Conservation (phyloP, 345 rosid species). For the Anastatica hierochuntica region DNA sequence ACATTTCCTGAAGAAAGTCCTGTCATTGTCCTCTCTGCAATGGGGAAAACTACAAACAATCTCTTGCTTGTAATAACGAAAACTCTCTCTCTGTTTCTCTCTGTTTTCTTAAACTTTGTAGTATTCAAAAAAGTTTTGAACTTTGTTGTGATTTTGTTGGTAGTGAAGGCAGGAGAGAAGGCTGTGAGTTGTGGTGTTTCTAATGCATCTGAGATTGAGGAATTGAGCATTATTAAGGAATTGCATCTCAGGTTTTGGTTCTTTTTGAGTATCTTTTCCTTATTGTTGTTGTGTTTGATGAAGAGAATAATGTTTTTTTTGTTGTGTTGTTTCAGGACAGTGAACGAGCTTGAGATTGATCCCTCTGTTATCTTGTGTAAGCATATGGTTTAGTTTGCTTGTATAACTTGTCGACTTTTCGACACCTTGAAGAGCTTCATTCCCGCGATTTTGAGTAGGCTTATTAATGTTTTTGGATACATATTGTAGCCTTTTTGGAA, state of each 20-base stretch:
- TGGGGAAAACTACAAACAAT: conserved; percentile 95
- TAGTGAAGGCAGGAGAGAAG: conserved; percentile 82
- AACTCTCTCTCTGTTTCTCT: not conserved
- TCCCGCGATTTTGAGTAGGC: conserved; percentile 4
- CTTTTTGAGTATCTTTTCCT: not conserved
- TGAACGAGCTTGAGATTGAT: conserved; percentile 61
- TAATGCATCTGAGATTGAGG: conserved; percentile 58
- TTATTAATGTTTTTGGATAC: too few relatives aligned
- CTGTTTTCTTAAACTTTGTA: not conserved
- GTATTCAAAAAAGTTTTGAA: not conserved
- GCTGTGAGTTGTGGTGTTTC: conserved; percentile 86
- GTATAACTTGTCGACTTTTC: conserved; percentile 3
- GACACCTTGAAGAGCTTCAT: not conserved
- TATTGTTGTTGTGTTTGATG: conserved; percentile 1
- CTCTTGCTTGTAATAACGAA: conserved; percentile 54
- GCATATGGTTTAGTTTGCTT: conserved; percentile 21
- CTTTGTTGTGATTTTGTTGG: not conserved
- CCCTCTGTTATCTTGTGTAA: conserved; percentile 45
- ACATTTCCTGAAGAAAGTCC: conserved; percentile 78
- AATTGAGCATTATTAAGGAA: conserved; percentile 59
- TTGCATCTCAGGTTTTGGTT: conserved; percentile 55
- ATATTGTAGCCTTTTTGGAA: conserved; percentile 51
- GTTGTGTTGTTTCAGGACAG: conserved; percentile 52
- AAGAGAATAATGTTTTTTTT: not conserved
- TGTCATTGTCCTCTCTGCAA: conserved; percentile 82